Percentiles rank a stretch among this genome's conserved stretches.
These are phyloP conservation scores for Coemansia sp. DNA, from an alignment of 192 early-diverging fungal genomes.

Conservation along the genomic window DNA sequence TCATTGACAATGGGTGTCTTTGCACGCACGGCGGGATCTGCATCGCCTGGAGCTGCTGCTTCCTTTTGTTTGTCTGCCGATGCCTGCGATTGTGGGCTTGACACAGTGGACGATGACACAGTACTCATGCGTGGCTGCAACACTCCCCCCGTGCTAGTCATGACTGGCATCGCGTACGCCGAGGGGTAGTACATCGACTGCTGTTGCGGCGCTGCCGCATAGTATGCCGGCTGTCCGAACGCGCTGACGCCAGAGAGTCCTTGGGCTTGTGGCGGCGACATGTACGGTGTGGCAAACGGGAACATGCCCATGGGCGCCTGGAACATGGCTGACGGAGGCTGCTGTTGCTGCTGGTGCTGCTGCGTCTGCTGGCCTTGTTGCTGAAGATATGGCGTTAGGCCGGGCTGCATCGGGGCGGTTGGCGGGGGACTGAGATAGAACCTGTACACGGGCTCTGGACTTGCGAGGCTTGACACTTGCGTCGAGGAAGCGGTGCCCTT, in stretches of 20 bases:
- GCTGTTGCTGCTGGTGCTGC: slow-evolving; percentile 18
- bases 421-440: slow-evolving; percentile 52
- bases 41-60: not conserved
- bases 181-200: slow-evolving; percentile 39
- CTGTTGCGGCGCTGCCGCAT: slow-evolving; percentile 21
- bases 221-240: slow-evolving; percentile 41
- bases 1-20: slow-evolving; percentile 39
- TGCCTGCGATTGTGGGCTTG: slow-evolving; percentile 9
- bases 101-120: slow-evolving; percentile 11
- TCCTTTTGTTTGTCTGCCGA: slow-evolving; percentile 8
- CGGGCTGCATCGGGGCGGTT: slow-evolving; percentile 19
- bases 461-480: slow-evolving; percentile 5
- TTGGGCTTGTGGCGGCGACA: slow-evolving; percentile 29
- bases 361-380: slow-evolving; percentile 10
- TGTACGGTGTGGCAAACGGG: slow-evolving; percentile 25
- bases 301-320: slow-evolving; percentile 32
- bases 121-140: slow-evolving; percentile 33
- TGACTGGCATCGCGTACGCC: slow-evolving; percentile 33
- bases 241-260: slow-evolving; percentile 32
- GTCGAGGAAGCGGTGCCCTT: slow-evolving; percentile 1
- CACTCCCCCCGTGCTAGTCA: slow-evolving; percentile 1
- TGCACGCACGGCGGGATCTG: slow-evolving; percentile 7
- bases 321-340: slow-evolving; percentile 19
- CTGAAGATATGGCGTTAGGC: slow-evolving; percentile 4
- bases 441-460: slow-evolving; percentile 44